Conservation (phyloP, 208 protist genomes). For the Perkinsela sp. region DNA sequence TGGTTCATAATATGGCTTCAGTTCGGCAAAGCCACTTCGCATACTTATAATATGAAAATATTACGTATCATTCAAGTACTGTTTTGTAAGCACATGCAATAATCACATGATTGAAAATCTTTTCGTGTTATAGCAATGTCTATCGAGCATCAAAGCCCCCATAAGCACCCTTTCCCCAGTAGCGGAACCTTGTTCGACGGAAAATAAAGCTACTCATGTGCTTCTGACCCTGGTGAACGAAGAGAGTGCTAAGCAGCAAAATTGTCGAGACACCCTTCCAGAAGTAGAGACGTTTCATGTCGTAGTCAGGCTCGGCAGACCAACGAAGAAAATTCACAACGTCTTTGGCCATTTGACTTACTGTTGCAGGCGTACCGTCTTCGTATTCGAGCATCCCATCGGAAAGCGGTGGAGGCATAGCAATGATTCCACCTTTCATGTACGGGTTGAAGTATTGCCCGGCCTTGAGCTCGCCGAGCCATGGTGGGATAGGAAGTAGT, state of each 20-base stretch:
- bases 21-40: too few relatives aligned
- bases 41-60: too few relatives aligned
- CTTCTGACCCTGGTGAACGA: conserved; percentile 51
- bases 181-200: conserved; percentile 51
- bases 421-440: conserved; percentile 86
- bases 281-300: conserved; percentile 44
- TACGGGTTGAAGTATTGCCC: conserved; percentile 88
- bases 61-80: too few relatives aligned
- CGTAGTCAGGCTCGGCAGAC: conserved; percentile 56
- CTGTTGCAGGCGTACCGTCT: conserved; percentile 80
- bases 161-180: conserved; percentile 62
- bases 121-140: too few relatives aligned
- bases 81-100: too few relatives aligned
- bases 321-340: conserved; percentile 72
- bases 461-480: conserved; percentile 42
- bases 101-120: too few relatives aligned
- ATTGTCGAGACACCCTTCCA: conserved; percentile 48
- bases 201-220: conserved; percentile 60
- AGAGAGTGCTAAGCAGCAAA: conserved; percentile 38
- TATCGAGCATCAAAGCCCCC: background rate
- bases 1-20: too few relatives aligned
- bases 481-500: conserved; percentile 40
- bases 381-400: conserved; percentile 86
- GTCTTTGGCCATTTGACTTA: conserved; percentile 91
- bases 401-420: conserved; percentile 80